Evolutionary conservation across 2,329 filamentous ascomycete species (phyloP).

Genomic region (Botrytis fabae): DNA sequence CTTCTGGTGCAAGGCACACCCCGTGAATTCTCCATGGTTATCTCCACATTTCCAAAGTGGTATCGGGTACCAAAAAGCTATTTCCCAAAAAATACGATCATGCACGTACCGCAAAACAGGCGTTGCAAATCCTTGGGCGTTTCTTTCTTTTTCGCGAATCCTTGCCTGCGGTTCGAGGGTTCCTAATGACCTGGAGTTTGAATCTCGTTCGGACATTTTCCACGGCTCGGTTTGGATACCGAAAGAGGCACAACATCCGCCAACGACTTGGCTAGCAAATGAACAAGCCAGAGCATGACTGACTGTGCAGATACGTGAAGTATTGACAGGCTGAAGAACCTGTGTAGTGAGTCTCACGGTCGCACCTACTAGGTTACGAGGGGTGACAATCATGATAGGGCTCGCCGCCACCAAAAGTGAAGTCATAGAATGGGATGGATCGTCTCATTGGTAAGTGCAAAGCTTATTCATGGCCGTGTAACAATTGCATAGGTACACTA

Average conservation of each 20-base stretch:
- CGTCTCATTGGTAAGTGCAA: slow-evolving; percentile 6
- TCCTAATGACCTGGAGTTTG: slow-evolving; percentile 16
- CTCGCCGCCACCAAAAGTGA: neutral
- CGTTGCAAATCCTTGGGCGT: neutral
- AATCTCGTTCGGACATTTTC: slow-evolving; percentile 18
- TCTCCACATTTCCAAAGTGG: slow-evolving; percentile 13
- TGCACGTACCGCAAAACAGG: slow-evolving; percentile 1
- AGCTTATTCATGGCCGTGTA: slow-evolving; percentile 6
- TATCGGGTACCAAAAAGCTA: slow-evolving; percentile 8
- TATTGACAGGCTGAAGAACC: neutral
- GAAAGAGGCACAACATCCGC: slow-evolving; percentile 1
- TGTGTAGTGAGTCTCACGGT: neutral
- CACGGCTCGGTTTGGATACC: slow-evolving; percentile 19
- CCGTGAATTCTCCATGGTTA: neutral
- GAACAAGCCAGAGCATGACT: neutral
- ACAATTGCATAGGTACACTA: neutral
- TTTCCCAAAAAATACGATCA: slow-evolving; percentile 3
- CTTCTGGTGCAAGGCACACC: neutral
- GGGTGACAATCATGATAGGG: slow-evolving; percentile 1
- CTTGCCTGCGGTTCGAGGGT: slow-evolving; percentile 9
- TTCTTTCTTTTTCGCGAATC: slow-evolving; percentile 14
- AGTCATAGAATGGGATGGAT: neutral
- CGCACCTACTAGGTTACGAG: neutral
- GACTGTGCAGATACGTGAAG: slow-evolving; percentile 19
- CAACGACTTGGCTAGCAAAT: slow-evolving; percentile 14